Evolutionary conservation across 2,329 filamentous ascomycete species (phyloP), one percentile per base, ranked within the genome.

Genomic region (Rosellinia necatrix): DNA sequence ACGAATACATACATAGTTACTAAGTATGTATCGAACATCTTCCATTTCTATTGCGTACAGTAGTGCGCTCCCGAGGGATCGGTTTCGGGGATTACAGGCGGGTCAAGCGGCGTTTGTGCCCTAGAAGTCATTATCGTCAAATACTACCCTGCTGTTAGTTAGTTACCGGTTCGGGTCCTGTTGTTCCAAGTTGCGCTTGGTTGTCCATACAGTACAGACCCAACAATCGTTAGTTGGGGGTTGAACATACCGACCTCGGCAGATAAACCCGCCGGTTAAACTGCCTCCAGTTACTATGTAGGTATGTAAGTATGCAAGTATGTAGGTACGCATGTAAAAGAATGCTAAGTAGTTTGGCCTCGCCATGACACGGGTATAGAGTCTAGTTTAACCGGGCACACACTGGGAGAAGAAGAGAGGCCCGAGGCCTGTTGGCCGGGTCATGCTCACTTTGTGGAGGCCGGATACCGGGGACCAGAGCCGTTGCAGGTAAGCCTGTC

Each of bases 401-500:
- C 43, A 25, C 12, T 42, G 8, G 21, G 25, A 50, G 17, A 27
- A 12, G 27, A 29, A 19, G 29, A 52, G 29, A 38, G 30, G 12
- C 40, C 30, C 22, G 21, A 37, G 30, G 38, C 44, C 17, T 35
- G 21, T 24, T 43, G 29, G 41, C 15, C n/a, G n/a, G 17, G n/a
- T 41, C 43, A 10, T 21, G 24, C 12, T 47, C 21, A 24, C 47
- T 22, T 46, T 49, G 44, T 44, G 15, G 38, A 40, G n/a, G 34
- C n/a, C 44, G 37, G 38, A 17, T 15, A 24, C 53, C 49, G 57
- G 53, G 53, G 44, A 59, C 43, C 49, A 42, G 49, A 50, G 57
- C 57, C 53, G 57, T 46, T 59, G 53, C 53, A 56, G 46, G n/a
- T 19, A 24, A 42, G 44, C 42, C 49, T 52, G 38, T 52, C 43